Conservation (phyloP, 2,329 filamentous ascomycete genomes). For the Colletotrichum sojae region DNA sequence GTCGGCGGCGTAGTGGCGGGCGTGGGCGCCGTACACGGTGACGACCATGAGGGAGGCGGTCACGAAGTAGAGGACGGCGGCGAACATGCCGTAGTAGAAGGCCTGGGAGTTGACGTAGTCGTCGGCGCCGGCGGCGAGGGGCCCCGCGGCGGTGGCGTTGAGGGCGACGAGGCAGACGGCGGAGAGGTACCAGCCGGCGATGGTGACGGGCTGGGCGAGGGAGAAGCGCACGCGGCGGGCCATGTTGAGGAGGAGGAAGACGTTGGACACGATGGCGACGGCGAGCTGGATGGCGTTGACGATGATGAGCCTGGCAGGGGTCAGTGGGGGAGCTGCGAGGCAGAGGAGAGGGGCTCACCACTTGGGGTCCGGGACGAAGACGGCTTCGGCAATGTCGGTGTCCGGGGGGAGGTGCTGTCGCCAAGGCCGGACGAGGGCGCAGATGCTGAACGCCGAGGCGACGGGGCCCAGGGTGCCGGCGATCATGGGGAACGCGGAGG, state of each 20-base stretch:
- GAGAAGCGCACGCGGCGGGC: constrained; percentile 84
- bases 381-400: constrained; percentile 62
- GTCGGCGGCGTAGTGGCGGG: constrained; percentile 79
- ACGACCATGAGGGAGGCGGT: constrained; percentile 82
- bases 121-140: constrained; percentile 59
- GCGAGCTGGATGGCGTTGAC: constrained; percentile 85
- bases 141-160: constrained; percentile 74
- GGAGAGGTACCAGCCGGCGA: constrained; percentile 81
- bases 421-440: constrained; percentile 87
- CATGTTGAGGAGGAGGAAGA: constrained; percentile 90
- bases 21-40: constrained; percentile 83
- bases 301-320: constrained; percentile 70
- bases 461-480: constrained; percentile 89
- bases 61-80: constrained; percentile 84
- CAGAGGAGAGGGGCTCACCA: constrained; percentile 65
- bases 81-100: constrained; percentile 88
- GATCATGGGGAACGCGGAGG: constrained; percentile 80
- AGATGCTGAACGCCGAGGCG: constrained; percentile 90
- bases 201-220: constrained; percentile 86
- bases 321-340: not conserved
- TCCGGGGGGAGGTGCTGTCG: constrained; percentile 68
- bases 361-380: constrained; percentile 74
- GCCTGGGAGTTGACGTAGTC: constrained; percentile 82
- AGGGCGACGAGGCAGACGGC: constrained; percentile 77
- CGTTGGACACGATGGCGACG: constrained; percentile 83